These are phyloP conservation scores for Penicillium silybi DNA, from an alignment of 495 filamentous ascomycete species.

Conservation along the genomic window DNA sequence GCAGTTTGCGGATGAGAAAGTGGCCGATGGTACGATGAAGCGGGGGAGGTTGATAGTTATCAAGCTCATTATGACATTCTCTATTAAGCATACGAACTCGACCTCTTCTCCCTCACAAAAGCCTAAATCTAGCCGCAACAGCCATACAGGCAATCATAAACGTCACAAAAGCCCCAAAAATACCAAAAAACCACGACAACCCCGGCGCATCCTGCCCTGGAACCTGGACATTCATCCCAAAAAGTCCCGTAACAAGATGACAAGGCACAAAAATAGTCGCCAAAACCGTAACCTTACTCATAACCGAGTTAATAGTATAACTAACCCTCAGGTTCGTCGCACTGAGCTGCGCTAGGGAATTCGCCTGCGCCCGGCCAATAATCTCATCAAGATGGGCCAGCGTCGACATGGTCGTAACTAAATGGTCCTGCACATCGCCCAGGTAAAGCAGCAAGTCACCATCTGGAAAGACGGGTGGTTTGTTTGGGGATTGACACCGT, in stretches of 20 bases:
- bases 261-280: conserved; percentile 89
- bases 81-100: too few species aligned
- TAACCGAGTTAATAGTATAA: conserved; percentile 65
- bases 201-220: conserved; percentile 57
- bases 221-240: conserved; percentile 92
- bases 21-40: conserved; percentile 56
- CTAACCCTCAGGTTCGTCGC: conserved; percentile 78
- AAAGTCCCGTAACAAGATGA: conserved; percentile 85
- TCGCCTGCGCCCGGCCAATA: conserved; percentile 78
- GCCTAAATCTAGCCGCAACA: conserved; percentile 30
- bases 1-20: conserved; percentile 54
- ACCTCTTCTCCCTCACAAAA: too few species aligned
- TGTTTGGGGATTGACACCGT: conserved; percentile 75
- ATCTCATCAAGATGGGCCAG: conserved; percentile 92
- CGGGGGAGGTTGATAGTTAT: conserved; percentile 49
- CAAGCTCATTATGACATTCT: too few species aligned
- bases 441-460: conserved; percentile 90
- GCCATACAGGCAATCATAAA: conserved; percentile 51
- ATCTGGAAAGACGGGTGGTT: conserved; percentile 78
- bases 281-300: conserved; percentile 89
- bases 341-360: conserved; percentile 87
- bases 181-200: conserved; percentile 71
- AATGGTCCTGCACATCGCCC: conserved; percentile 93
- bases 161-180: conserved; percentile 58
- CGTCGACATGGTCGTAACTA: conserved; percentile 93